Evolutionary conservation across 225 moss, liverwort and hornwort genomes (phyloP), one percentile per base, ranked within the genome.

Genomic region (Sphagnum tenellum): DNA sequence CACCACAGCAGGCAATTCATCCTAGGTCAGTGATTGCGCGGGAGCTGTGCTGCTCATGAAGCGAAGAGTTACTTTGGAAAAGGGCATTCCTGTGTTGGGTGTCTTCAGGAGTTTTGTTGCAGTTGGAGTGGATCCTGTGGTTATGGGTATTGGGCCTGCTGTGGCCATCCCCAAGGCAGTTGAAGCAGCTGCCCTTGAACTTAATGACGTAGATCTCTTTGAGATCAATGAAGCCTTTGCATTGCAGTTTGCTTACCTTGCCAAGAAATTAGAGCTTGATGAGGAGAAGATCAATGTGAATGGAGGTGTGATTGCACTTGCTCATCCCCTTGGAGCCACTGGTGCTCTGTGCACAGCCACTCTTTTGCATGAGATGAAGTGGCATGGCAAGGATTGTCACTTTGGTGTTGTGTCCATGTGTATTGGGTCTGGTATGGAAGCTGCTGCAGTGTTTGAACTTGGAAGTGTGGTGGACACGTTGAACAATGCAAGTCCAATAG

Each of bases 281-380:
- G 88, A 89, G 84, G 83, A 84, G 65, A 92, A 89, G 70, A 86
- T 95, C 55, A 95, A 95, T 59, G 95, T 95, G 45, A 95, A 95
- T 55, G 95, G 95, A 69, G 95, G 95, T 68, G 95, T 91, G 48
- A 78, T 95, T 0, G 95, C 95, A 14, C 63, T 92, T 46, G 95
- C 92, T 57, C 95, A 92, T 78, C 92, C 92, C 14, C 88, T 95
- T 44, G 92, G 95, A 56, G 74, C 88, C 60, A 95, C 91, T 5
- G 77, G 79, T 83, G 91, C 89, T 56, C 86, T 89, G 49, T 88
- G 89, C 45, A 84, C 80, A 5, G 91, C 75, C 8, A 95, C 94
- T 47, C 83, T 95, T 7, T 65, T 95, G 48, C 94, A 95, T 66
- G 91, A 95, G 74, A 88, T 95, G 91, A 91, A 88, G 72, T 89